phyloP scores from a whole-genome alignment of 2,329 filamentous ascomycete genomes.

The Pyricularia pennisetigena region DNA sequence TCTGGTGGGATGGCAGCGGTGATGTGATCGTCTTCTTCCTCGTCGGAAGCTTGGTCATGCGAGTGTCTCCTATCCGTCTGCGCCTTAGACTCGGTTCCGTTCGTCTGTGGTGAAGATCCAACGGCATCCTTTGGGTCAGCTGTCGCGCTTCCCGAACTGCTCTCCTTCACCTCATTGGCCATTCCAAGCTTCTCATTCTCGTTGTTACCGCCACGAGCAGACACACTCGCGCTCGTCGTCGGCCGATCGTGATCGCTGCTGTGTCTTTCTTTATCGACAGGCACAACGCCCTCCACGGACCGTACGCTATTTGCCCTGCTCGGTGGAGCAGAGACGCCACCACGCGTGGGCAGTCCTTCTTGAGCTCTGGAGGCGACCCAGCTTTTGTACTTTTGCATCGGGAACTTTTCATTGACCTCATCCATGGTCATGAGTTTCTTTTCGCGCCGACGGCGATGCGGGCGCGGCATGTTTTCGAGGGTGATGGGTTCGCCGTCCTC shows the following conservation, averaged over 20 bases:
- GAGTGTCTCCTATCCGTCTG: slow-evolving; percentile 6
- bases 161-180: slow-evolving; percentile 14
- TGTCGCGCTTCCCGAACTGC: slow-evolving; percentile 13
- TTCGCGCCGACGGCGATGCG: slow-evolving; percentile 78
- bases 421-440: slow-evolving; percentile 99
- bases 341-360: slow-evolving; percentile 72
- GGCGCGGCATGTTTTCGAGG: slow-evolving; percentile 72
- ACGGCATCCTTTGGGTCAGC: slow-evolving; percentile 11
- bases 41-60: slow-evolving; percentile 34
- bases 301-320: slow-evolving; percentile 68
- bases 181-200: slow-evolving; percentile 13
- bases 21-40: slow-evolving; percentile 66
- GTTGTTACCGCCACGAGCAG: slow-evolving; percentile 12
- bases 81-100: slow-evolving; percentile 14
- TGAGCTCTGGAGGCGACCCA: slow-evolving; percentile 81
- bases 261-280: slow-evolving; percentile 32
- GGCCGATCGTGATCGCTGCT: slow-evolving; percentile 28
- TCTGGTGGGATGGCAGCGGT: slow-evolving; percentile 74
- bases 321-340: slow-evolving; percentile 67
- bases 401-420: slow-evolving; percentile 95
- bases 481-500: slow-evolving; percentile 86
- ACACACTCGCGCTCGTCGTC: slow-evolving; percentile 17
- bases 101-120: slow-evolving; percentile 9
- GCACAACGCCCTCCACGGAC: slow-evolving; percentile 49
- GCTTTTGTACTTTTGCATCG: slow-evolving; percentile 89